A percentile compares a stretch with the other conserved stretches of the same genome.
Evolutionary conservation across 257 asterid species (phyloP).

Genomic region (Solanum medicagineum): DNA sequence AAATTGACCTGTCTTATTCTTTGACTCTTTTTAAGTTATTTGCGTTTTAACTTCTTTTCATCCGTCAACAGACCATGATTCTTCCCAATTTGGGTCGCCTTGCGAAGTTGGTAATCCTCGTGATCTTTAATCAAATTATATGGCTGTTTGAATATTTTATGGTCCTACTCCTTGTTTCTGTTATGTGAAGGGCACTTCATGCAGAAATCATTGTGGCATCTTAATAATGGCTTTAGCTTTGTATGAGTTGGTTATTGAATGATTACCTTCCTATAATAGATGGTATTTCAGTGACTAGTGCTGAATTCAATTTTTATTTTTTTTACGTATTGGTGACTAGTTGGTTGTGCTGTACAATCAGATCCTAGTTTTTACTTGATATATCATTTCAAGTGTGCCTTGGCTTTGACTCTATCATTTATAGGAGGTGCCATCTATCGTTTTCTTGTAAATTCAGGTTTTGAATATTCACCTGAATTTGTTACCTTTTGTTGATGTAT

Average conservation of each 20-base stretch:
- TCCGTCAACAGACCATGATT: slow-evolving; percentile 69
- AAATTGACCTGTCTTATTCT: neutral
- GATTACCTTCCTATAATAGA: neutral
- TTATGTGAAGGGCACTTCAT: neutral
- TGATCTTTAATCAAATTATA: slow-evolving; percentile 2
- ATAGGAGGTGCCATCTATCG: neutral
- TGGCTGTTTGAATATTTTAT: neutral
- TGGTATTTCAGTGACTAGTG: neutral
- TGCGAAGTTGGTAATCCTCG: slow-evolving; percentile 72
- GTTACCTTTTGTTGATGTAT: neutral
- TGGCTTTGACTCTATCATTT: neutral
- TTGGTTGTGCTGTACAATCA: neutral
- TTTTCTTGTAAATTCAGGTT: neutral
- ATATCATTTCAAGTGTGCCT: neutral
- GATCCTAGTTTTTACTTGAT: neutral
- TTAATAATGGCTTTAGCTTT: neutral
- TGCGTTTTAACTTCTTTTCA: slow-evolving; percentile 14
- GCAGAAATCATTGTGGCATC: neutral
- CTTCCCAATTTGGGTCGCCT: slow-evolving; percentile 92
- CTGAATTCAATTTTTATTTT: neutral
- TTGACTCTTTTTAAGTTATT: neutral
- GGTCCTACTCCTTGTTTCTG: neutral
- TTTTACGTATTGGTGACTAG: neutral
- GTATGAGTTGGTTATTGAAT: neutral
- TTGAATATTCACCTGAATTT: neutral